Base-by-base conservation (phyloP, 108 stramenopile genomes). In the Skeletonema potamos region DNA sequence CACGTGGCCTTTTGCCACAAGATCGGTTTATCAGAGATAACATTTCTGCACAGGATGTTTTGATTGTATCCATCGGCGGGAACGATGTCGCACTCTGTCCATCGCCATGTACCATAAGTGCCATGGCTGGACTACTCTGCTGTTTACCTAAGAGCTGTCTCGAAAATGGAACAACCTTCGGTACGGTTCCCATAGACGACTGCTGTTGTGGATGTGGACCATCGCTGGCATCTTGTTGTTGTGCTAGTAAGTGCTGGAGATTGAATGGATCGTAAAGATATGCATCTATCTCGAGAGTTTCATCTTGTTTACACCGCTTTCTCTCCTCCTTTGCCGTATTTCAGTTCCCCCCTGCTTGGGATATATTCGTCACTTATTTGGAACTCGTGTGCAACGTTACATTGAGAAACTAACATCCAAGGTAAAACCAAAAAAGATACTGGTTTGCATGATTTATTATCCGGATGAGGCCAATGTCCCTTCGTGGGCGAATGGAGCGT, bases 371-470 rank as follows among this genome's bases (percentile, higher is more conserved):
- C 91, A 96, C 72, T 61, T 96, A 0, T 96, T 96, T 82, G 88
- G 87, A 33, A 91, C 86, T 10, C 83, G 85, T 79, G 77, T 83
- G 5, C 85, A 90, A 62, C 74, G 87, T 22, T 96, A 93, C 66
- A 87, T 94, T 28, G 72, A 85, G 65, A 58, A 76, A 20, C 46
- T 96, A 29, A 88, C 85, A 12, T 46, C 85, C 5, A 90, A 93
- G 61, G 86, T 77, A n/a, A 88, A 85, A 68, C 96, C 96, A 12
- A 78, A 79, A 32, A 89, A 85, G 63, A 83, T 96, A 27, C 60
- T 96, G 12, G 91, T 96, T 0, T 92, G 90, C 63, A 96, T 96
- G 93, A 93, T 94, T 51, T 96, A 96, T 63, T 94, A 91, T 66
- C 87, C 84, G 1, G 96, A 96, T 70, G 92, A 92, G 79, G 83